Conservation (phyloP, 1,139 yeast species). For the Magnusiomyces suaveolens region DNA sequence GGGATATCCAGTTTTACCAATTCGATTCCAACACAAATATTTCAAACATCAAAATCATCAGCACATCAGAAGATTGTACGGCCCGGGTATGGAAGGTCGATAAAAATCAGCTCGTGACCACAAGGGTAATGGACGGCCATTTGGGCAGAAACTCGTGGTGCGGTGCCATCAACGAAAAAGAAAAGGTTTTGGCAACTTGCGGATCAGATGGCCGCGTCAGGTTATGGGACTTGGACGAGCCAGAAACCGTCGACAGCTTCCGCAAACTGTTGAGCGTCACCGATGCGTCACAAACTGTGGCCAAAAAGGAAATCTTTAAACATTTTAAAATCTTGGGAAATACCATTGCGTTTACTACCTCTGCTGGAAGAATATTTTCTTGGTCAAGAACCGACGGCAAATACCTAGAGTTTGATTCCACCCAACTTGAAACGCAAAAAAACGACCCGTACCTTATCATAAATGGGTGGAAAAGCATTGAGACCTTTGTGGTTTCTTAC, state of each 20-base stretch:
- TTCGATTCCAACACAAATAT: not conserved
- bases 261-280: slow-evolving; percentile 28
- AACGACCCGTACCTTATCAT: slow-evolving; percentile 45
- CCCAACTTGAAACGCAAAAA: slow-evolving; percentile 32
- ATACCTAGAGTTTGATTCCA: slow-evolving; percentile 30
- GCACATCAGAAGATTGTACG: slow-evolving; percentile 86
- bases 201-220: slow-evolving; percentile 85
- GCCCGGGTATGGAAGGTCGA: slow-evolving; percentile 61
- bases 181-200: slow-evolving; percentile 49
- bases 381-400: slow-evolving; percentile 16
- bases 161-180: slow-evolving; percentile 46
- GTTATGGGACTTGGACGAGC: slow-evolving; percentile 42
- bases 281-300: slow-evolving; percentile 15
- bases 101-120: slow-evolving; percentile 34
- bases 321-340: slow-evolving; percentile 20
- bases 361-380: not conserved
- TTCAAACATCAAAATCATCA: slow-evolving; percentile 36
- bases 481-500: slow-evolving; percentile 42
- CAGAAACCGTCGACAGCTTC: slow-evolving; percentile 27
- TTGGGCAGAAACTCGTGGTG: slow-evolving; percentile 86
- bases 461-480: slow-evolving; percentile 37
- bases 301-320: slow-evolving; percentile 1
- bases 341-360: not conserved
- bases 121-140: slow-evolving; percentile 53
- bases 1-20: slow-evolving; percentile 63